Evolutionary conservation across 495 filamentous ascomycete genomes (phyloP).

Genomic region (Penicillium ucsense): DNA sequence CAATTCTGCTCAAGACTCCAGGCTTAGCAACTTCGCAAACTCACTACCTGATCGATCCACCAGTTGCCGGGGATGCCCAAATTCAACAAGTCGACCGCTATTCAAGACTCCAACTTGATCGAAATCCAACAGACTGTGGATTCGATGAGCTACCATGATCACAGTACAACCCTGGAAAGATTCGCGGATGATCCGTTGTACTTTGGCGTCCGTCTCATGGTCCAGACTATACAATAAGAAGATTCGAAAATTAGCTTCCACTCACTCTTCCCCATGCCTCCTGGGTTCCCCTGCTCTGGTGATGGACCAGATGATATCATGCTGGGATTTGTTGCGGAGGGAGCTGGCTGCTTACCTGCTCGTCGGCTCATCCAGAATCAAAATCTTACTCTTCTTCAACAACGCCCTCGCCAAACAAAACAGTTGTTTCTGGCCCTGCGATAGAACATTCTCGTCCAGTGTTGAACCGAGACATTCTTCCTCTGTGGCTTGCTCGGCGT

Average conservation of each 20-base stretch:
- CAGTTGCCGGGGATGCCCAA: slow-evolving; percentile 1
- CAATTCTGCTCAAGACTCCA: too few species aligned
- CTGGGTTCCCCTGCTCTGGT: too few species aligned
- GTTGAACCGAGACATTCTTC: slow-evolving; percentile 42
- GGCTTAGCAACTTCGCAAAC: too few species aligned
- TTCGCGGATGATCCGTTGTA: slow-evolving; percentile 75
- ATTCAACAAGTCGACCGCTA: slow-evolving; percentile 61
- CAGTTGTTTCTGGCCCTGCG: slow-evolving; percentile 49
- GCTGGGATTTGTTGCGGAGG: too few species aligned
- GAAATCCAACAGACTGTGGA: slow-evolving; percentile 80
- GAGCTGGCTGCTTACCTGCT: slow-evolving; percentile 22
- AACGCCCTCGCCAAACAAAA: slow-evolving; percentile 49
- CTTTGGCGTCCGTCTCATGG: slow-evolving; percentile 73
- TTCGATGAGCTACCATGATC: slow-evolving; percentile 77
- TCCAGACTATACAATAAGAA: slow-evolving; percentile 50
- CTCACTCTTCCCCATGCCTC: too few species aligned
- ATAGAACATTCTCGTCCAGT: slow-evolving; percentile 28
- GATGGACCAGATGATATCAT: too few species aligned
- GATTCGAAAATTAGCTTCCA: too few species aligned
- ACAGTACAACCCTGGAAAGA: slow-evolving; percentile 60
- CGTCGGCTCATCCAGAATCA: slow-evolving; percentile 37
- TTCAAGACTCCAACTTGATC: slow-evolving; percentile 82
- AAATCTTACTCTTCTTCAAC: slow-evolving; percentile 29
- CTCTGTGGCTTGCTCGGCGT: background rate
- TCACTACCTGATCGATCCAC: too few species aligned